Evolutionary conservation across 2,329 filamentous ascomycete species (phyloP).

Genomic region (Alternaria incomplexa): DNA sequence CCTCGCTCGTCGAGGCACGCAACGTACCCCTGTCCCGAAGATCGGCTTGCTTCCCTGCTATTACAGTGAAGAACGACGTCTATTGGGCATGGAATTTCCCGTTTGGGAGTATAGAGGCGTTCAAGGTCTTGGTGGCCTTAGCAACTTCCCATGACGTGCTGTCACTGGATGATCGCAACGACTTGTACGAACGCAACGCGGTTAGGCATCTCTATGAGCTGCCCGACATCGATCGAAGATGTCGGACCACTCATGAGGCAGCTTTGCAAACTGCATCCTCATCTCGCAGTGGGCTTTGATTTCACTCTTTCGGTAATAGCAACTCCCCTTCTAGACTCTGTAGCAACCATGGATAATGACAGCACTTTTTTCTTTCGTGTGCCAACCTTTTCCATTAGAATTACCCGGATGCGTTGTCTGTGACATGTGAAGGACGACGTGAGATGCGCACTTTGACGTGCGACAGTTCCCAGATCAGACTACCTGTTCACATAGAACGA

Average conservation of each 20-base stretch:
- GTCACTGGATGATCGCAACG: neutral
- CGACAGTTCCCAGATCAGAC: neutral
- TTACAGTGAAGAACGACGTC: neutral
- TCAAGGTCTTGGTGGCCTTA: neutral
- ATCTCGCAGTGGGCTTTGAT: neutral
- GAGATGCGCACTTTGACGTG: neutral
- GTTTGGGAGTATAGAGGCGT: neutral
- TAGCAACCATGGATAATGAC: neutral
- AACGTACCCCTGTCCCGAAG: neutral
- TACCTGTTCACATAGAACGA: neutral
- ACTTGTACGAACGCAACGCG: neutral
- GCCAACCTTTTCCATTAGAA: neutral
- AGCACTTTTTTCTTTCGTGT: neutral
- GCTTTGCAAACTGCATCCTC: neutral
- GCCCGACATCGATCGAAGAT: neutral
- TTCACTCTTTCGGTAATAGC: neutral
- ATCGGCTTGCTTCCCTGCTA: neutral
- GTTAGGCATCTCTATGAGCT: neutral
- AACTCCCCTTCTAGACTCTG: neutral
- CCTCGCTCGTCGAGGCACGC: neutral
- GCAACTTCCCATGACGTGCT: neutral
- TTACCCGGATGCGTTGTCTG: neutral
- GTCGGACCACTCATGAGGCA: neutral
- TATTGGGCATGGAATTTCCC: neutral
- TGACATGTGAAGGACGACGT: neutral